phyloP scores from a whole-genome alignment of 2,329 filamentous ascomycete species.

The Diaporthe ilicicola region DNA sequence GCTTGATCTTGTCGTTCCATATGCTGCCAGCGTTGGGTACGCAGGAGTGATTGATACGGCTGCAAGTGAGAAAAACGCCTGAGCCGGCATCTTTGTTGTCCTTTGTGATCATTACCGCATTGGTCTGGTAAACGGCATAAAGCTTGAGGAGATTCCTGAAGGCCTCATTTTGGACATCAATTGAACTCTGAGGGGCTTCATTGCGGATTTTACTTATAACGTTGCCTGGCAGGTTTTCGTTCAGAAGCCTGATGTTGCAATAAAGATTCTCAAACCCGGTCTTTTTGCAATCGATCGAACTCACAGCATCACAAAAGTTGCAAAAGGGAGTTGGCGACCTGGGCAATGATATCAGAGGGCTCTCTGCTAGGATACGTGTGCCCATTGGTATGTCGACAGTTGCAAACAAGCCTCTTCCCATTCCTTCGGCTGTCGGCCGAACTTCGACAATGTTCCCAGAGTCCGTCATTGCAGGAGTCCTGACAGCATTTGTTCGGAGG shows the following conservation, averaged over 20 bases:
- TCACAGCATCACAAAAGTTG: not conserved
- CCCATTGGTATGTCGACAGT: slow-evolving; percentile 8
- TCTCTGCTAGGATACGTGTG: slow-evolving; percentile 8
- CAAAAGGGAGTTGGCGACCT: not conserved
- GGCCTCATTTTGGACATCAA: not conserved
- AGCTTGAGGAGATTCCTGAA: not conserved
- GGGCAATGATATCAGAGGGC: not conserved
- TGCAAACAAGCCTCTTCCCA: slow-evolving; percentile 20
- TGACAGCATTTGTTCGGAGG: not conserved
- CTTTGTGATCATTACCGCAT: not conserved
- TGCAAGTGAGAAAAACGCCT: not conserved
- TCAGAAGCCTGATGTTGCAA: not conserved
- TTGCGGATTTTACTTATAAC: not conserved
- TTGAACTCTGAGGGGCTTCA: not conserved
- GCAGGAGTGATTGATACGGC: slow-evolving; percentile 43
- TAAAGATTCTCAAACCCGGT: not conserved
- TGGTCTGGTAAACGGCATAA: slow-evolving; percentile 11
- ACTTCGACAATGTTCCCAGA: not conserved
- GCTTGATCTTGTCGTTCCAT: slow-evolving; percentile 37
- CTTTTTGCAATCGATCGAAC: not conserved
- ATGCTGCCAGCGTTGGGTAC: slow-evolving; percentile 37
- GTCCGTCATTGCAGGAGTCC: no score
- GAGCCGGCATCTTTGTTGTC: not conserved
- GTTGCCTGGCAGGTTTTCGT: not conserved
- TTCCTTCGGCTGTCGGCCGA: not conserved